A percentile compares a stretch with the other conserved stretches of the same genome.
Evolutionary conservation across 2,329 filamentous ascomycete genomes (phyloP).

Genomic region (Penicillium vulpinum): DNA sequence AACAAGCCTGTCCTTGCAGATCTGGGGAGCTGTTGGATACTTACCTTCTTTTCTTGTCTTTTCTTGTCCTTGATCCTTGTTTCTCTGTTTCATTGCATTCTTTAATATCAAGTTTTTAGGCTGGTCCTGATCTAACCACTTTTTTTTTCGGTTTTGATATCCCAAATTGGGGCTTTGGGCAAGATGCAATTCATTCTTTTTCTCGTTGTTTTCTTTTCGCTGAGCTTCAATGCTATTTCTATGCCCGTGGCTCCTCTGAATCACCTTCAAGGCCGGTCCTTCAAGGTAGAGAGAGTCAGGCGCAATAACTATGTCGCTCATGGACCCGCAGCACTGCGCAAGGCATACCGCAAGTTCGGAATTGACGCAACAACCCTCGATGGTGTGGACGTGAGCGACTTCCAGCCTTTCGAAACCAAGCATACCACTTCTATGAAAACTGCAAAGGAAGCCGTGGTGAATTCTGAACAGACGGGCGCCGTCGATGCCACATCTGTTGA

Average conservation of each 20-base stretch:
- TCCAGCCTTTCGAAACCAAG: conserved; percentile 32
- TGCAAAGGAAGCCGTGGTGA: conserved; percentile 24
- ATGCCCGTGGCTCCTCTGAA: conserved; percentile 29
- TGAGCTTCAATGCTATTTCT: conserved; percentile 36
- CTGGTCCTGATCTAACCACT: conserved; percentile 19
- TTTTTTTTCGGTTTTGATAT: conserved; percentile 5
- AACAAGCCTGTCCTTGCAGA: background rate
- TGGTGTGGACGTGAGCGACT: conserved; percentile 38
- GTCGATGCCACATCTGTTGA: conserved; percentile 65
- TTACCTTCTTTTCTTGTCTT: background rate
- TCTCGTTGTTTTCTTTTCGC: conserved; percentile 29
- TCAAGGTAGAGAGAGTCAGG: conserved; percentile 60
- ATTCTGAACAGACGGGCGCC: conserved; percentile 49
- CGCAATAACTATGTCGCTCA: conserved; percentile 59
- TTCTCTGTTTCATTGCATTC: conserved; percentile 1
- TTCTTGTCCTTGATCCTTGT: background rate
- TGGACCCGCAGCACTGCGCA: conserved; percentile 63
- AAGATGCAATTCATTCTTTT: conserved; percentile 33
- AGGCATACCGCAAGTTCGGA: conserved; percentile 68
- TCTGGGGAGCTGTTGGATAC: background rate
- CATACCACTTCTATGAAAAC: conserved; percentile 27
- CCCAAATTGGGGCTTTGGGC: conserved; percentile 1
- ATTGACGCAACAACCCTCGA: conserved; percentile 49
- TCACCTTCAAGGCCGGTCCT: conserved; percentile 48
- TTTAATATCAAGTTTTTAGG: conserved; percentile 2